A percentile compares a stretch with the other conserved stretches of the same genome.
These are phyloP conservation scores for Limtongia smithiae DNA, from an alignment of 805 yeast genomes.

Conservation along the genomic window DNA sequence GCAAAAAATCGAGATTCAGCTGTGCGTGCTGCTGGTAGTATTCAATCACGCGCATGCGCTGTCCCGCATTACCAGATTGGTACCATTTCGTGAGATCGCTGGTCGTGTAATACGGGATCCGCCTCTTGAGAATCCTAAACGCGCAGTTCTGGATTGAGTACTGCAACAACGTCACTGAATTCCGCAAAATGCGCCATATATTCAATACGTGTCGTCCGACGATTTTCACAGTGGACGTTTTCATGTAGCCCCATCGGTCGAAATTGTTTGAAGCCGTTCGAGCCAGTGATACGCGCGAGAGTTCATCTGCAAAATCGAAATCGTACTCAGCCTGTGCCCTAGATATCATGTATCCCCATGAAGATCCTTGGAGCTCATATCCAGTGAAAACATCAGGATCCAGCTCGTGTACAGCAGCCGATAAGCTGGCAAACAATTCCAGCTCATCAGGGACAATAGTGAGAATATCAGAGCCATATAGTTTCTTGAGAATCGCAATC, in stretches of 20 bases:
- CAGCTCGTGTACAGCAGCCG: conserved; percentile 51
- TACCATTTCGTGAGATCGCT: conserved; percentile 50
- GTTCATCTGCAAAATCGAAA: conserved; percentile 52
- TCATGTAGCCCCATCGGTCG: conserved; percentile 81
- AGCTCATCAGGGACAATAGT: conserved; percentile 52
- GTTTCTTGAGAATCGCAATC: neutral
- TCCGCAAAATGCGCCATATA: conserved; percentile 72
- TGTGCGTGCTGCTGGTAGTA: conserved; percentile 49
- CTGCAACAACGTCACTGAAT: conserved; percentile 58
- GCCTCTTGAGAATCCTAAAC: conserved; percentile 59
- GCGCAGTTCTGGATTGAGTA: conserved; percentile 77
- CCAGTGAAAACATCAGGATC: conserved; percentile 92
- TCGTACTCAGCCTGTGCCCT: conserved; percentile 45
- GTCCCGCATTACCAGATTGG: conserved; percentile 28
- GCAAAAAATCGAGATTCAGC: conserved; percentile 48
- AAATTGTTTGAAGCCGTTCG: conserved; percentile 37
- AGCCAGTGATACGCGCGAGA: conserved; percentile 59
- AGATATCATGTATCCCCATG: conserved; percentile 89
- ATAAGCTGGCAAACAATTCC: conserved; percentile 54
- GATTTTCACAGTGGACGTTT: conserved; percentile 63
- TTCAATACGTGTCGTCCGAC: conserved; percentile 83
- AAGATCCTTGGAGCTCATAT: conserved; percentile 69
- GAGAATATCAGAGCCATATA: conserved; percentile 40
- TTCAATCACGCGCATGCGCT: conserved; percentile 41
- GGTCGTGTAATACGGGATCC: conserved; percentile 61